Percentiles rank a stretch among this genome's conserved stretches.
Conservation (phyloP, 345 rosid genomes). For the Eutrema japonicum region DNA sequence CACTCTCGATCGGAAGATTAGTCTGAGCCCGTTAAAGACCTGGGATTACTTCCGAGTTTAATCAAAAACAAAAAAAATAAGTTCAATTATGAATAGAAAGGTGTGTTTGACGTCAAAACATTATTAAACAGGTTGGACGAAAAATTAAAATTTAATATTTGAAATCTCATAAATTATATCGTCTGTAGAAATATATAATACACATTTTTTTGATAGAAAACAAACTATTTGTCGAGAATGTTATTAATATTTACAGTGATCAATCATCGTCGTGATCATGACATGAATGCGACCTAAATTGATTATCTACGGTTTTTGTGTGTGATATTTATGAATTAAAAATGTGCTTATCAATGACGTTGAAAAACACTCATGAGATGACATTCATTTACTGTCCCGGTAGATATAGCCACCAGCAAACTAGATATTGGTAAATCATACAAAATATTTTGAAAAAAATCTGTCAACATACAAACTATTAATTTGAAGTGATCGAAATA, state of each 20-base stretch:
- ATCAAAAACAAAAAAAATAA: too few relatives aligned
- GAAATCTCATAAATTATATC: not conserved
- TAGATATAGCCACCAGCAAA: conserved; percentile 1
- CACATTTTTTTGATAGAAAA: not conserved
- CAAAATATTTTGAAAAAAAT: not conserved
- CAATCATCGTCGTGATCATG: conserved; percentile 2
- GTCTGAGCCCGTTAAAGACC: too few relatives aligned
- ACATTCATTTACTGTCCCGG: conserved; percentile 19
- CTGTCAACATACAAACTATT: not conserved
- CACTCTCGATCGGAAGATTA: too few relatives aligned
- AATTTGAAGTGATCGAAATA: not conserved
- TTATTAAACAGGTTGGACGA: too few relatives aligned
- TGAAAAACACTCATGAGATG: conserved; percentile 3
- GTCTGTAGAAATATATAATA: not conserved
- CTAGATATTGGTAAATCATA: not conserved
- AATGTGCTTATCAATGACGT: conserved; percentile 1
- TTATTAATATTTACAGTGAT: conserved; percentile 2
- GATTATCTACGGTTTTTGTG: not conserved
- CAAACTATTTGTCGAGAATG: not conserved
- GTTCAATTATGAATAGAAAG: too few relatives aligned
- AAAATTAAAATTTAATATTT: not conserved
- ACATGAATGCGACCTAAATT: conserved; percentile 9
- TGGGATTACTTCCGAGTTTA: too few relatives aligned
- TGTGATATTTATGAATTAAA: not conserved
- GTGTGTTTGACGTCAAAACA: too few relatives aligned